Evolutionary conservation across 2,329 filamentous ascomycete genomes (phyloP).

Genomic region (Apiospora malaysiana): DNA sequence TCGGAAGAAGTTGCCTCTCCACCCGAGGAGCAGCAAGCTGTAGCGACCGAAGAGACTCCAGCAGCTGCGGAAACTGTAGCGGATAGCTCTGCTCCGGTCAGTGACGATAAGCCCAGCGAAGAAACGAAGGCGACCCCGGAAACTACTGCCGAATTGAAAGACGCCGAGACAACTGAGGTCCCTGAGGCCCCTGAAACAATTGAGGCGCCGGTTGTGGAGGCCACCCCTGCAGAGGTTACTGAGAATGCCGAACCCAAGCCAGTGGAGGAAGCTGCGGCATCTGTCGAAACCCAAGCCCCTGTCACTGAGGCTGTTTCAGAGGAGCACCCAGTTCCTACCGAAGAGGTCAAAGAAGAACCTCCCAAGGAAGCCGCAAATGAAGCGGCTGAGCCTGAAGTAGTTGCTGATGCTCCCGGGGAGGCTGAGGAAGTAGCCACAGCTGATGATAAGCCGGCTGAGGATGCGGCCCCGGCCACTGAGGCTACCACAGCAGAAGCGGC

Average conservation of each 20-base stretch:
- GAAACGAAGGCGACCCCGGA: slow-evolving; percentile 19
- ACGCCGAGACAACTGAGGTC: neutral
- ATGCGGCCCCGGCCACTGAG: neutral
- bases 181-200: neutral
- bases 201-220: neutral
- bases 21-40: neutral
- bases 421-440: slow-evolving; percentile 22
- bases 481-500: slow-evolving; percentile 5
- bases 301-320: neutral
- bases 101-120: slow-evolving; percentile 19
- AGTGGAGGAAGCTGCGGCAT: neutral
- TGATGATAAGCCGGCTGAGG: slow-evolving; percentile 22
- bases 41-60: slow-evolving; percentile 18
- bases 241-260: neutral
- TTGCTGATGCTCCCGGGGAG: slow-evolving; percentile 25
- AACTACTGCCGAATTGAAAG: neutral
- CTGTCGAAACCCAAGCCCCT: neutral
- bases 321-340: neutral
- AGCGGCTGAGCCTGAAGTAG: slow-evolving; percentile 25
- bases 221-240: neutral
- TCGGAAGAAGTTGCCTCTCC: slow-evolving; percentile 1
- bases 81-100: neutral
- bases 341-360: slow-evolving; percentile 20
- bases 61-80: neutral
- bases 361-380: slow-evolving; percentile 20